Base-by-base conservation (phyloP, 2,329 filamentous ascomycete genomes). In the Colletotrichum sp. region DNA sequence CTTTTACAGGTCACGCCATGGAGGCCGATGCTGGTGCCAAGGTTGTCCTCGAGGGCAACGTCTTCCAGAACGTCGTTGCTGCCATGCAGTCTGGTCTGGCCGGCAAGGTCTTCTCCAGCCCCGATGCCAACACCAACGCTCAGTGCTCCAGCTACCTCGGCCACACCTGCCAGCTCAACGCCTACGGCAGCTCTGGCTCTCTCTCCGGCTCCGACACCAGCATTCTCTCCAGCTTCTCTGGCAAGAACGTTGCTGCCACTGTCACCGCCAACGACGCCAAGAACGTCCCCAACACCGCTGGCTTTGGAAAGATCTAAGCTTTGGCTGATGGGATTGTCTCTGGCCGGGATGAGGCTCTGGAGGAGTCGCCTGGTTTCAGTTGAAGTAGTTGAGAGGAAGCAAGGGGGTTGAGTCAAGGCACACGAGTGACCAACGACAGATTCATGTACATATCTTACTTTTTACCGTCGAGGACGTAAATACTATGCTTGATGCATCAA, bases 11-110 rank as follows among this genome's bases (percentile, higher is more conserved):
- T 65, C 91, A 92, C 83, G 89, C 90, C n/a, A 24, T 26, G 81
- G 91, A 91, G 82, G 82, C 88, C 64, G 85, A 85, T 69, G 64
- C 81, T 8, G 87, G 86, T 57, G 84, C 79, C 67, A 85, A 84
- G 78, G 86, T 90, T 59, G 84, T 78, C 26, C 88, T 88, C 4
- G 90, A 92, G 83, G 91, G 90, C 49, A 92, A 90, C 79, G 83
- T 90, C 64, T 92, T 92, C 86, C 87, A 91, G 82, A 89, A 90
- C 79, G 87, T 92, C 70, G 81, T 82, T 16, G 83, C 84, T 24
- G 81, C 85, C 24, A 82, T 88, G 63, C 85, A 88, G 75, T 64
- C 79, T n/a, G 78, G 81, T 59, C 78, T 79, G 75, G 70, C 77
- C 30, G 85, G 85, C 49, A 72, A 81, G 77, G 78, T 86, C 28